Evolutionary conservation across 1,284 basidiomycete genomes (phyloP).

Genomic region (Ustilago curta): DNA sequence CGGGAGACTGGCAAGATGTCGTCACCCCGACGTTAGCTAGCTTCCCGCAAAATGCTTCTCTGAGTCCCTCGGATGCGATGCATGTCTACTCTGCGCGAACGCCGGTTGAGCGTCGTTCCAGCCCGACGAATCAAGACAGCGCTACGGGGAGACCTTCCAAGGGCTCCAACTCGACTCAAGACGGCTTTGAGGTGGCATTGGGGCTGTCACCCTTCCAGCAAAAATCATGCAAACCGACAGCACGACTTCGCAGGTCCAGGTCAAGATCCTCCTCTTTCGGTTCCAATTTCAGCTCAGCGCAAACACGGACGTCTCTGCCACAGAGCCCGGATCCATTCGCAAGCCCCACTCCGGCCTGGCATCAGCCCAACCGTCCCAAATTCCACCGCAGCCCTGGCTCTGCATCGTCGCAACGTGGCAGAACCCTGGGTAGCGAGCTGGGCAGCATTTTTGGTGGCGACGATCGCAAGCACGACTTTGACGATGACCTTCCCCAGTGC

Average conservation of each 20-base stretch:
- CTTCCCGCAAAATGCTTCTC: slow-evolving; percentile 13
- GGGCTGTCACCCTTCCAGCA: slow-evolving; percentile 19
- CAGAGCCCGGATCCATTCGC: slow-evolving; percentile 23
- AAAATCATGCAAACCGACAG: slow-evolving; percentile 23
- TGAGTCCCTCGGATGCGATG: slow-evolving; percentile 43
- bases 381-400: slow-evolving; percentile 17
- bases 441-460: slow-evolving; percentile 60
- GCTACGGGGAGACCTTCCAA: neutral
- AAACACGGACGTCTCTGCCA: neutral
- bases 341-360: slow-evolving; percentile 5
- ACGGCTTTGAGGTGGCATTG: neutral
- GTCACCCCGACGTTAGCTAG: slow-evolving; percentile 10
- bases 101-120: neutral
- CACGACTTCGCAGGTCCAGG: slow-evolving; percentile 29
- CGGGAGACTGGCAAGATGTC: slow-evolving; percentile 38
- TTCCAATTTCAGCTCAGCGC: slow-evolving; percentile 5
- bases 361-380: slow-evolving; percentile 2
- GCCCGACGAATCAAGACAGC: neutral
- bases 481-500: slow-evolving; percentile 40
- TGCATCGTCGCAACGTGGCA: slow-evolving; percentile 24
- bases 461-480: slow-evolving; percentile 45
- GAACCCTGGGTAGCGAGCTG: slow-evolving; percentile 59
- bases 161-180: neutral
- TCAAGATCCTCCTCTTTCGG: slow-evolving; percentile 33
- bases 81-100: slow-evolving; percentile 9